Base-by-base conservation (phyloP, 805 yeast species). In the Starmerella bombi region DNA sequence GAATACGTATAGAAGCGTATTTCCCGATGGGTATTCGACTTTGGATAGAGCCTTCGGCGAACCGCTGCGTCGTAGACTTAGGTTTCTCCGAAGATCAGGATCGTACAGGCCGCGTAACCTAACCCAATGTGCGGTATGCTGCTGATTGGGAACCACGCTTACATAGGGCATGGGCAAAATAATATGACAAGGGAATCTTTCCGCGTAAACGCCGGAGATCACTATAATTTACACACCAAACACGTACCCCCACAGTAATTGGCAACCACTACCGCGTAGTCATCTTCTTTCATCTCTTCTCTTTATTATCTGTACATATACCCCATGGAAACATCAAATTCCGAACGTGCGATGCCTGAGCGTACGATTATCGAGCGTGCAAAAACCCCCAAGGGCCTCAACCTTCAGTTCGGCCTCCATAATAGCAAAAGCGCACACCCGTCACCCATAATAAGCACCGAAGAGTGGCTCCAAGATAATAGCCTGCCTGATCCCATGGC, bases 321-420 rank as follows among this genome's bases (percentile, higher is more conserved):
- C 12, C 27, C 7, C 27, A 23, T 23, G 27, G 12, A 8, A 23
- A 23, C 27, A 23, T 12, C 27, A 8, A 23, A 23, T 23, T 23
- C 27, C 12, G 27, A 23, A 8, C 12, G 7, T 23, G 27, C 7
- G 27, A 23, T 23, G 7, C 27, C 27, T 12, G 27, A 23, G 12
- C 27, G 27, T 7, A n/a, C n/a, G n/a, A n/a, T n/a, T n/a, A 12
- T 23, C 12, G 27, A 23, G 12, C 27, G 27, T 23, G 27, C 27
- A 8, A 7, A 12, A 8, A 23, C 27, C 12, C 27, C 36, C 30
- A 23, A 30, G 15, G 48, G 48, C 10, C 34, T 47, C 25, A 35
- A 42, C 8, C 32, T 47, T 25, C 44, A 44, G 25, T 40, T 43
- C 18, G 42, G 44, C 5, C 10, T 15, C 28, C 27, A 20, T 39